A percentile compares a stretch with the other conserved stretches of the same genome.
Evolutionary conservation across 371 early-diverging fungal species (phyloP).

Genomic region (Rhizomucor pusillus): DNA sequence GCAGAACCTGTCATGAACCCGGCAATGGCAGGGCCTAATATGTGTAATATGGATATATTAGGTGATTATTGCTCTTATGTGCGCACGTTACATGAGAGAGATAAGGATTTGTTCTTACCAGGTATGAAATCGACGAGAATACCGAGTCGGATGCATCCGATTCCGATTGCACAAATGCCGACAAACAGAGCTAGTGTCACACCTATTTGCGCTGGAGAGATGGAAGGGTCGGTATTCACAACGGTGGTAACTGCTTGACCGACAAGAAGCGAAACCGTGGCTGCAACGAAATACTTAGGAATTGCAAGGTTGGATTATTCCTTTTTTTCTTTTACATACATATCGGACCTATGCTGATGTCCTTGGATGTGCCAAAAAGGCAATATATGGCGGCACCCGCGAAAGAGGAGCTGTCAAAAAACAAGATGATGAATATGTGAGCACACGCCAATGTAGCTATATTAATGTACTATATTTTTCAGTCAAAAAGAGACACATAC

Average conservation of each 20-base stretch:
- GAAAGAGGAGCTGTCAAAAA: conserved; percentile 26
- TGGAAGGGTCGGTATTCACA: conserved; percentile 13
- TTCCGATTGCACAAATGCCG: conserved; percentile 53
- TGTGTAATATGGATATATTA: too few species aligned
- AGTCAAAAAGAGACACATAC: conserved; percentile 50
- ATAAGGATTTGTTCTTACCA: too few species aligned
- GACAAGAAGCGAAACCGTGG: conserved; percentile 76
- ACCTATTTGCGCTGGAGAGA: conserved; percentile 44
- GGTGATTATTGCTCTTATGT: too few species aligned
- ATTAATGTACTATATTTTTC: conserved; percentile 1
- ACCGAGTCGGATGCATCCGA: conserved; percentile 78
- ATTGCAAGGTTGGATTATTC: neutral
- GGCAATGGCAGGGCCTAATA: conserved; percentile 55
- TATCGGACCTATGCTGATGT: conserved; percentile 84
- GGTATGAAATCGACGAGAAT: conserved; percentile 87
- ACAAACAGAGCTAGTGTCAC: conserved; percentile 54
- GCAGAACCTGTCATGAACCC: conserved; percentile 79
- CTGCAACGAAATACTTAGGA: conserved; percentile 20
- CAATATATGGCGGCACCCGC: conserved; percentile 43
- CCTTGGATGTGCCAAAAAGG: conserved; percentile 80
- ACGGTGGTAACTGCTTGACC: conserved; percentile 59
- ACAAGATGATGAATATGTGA: neutral
- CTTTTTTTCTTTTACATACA: conserved; percentile 16
- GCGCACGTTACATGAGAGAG: too few species aligned
- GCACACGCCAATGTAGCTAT: neutral